phyloP scores from a whole-genome alignment of 208 protist species.

The Crithidia expoeki region DNA sequence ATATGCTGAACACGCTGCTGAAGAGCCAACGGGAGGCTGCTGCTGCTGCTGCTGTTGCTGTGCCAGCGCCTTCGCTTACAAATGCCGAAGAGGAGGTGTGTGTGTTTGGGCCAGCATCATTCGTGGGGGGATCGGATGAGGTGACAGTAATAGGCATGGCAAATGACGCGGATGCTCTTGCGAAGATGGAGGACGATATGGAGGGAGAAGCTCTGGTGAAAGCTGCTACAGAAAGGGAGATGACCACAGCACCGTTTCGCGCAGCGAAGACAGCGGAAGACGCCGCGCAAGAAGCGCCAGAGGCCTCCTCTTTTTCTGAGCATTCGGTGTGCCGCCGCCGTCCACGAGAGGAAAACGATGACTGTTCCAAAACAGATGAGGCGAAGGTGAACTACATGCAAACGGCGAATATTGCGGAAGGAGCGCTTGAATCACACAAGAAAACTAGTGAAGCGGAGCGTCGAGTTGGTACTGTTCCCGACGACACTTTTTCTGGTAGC shows the following conservation, averaged over 20 bases:
- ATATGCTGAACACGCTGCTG: constrained; percentile 37
- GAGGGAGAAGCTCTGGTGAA: no score
- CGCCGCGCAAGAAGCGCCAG: no score
- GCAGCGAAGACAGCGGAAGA: no score
- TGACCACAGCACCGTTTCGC: no score
- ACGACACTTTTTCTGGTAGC: neutral
- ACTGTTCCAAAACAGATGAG: neutral
- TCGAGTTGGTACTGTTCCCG: neutral
- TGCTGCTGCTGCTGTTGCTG: neutral
- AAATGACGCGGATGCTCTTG: no score
- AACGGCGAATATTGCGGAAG: no score
- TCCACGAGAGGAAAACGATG: constrained; percentile 6
- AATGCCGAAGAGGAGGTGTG: neutral
- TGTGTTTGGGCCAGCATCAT: neutral
- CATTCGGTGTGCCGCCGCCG: constrained; percentile 20
- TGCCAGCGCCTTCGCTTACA: neutral
- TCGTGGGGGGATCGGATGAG: no score
- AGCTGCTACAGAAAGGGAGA: no score
- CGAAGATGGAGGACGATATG: no score
- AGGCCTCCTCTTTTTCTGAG: neutral
- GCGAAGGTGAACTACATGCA: neutral
- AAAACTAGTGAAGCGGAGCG: neutral
- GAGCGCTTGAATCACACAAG: neutral
- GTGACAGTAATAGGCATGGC: no score
- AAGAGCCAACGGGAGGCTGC: constrained; percentile 10